Evolutionary conservation across 2,329 filamentous ascomycete genomes (phyloP), one percentile per base, ranked within the genome.

Genomic region (Macrophomina phaseolina): DNA sequence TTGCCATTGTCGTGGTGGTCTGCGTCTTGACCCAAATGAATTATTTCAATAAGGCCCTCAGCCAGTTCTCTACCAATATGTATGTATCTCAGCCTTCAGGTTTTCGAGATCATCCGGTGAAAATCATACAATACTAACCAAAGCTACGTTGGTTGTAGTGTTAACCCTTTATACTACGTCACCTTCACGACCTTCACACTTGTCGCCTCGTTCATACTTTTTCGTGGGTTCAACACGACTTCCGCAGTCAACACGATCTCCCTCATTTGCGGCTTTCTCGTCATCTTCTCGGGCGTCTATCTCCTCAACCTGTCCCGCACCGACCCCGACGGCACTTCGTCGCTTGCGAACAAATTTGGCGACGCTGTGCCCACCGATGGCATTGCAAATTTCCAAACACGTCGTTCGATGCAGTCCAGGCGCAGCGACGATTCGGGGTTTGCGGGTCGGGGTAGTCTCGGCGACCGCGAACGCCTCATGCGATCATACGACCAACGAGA

Each of bases 1-100:
- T 99, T 78, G 90, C 94, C 80, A 97, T 99, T 71, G 88, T 98
- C 70, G 95, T 94, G 0, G 85, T 86, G 3, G 92, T 97, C 70
- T 99, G 95, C 83, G 98, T 99, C 76, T 80, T 99, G 71, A 97
- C 94, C 8, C 95, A 99, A 84, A 98, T 99, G 95, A 99, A 99
- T 81, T 99, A 99, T 81, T 97, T 99, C 81, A 99, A 99, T 85
- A 99, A 99, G 81, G 95, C 95, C 7, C 83, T 99, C 68, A 96
- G 93, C 79, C 93, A 96, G 75, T 99, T 98, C 81, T 94, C 92
- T 36, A 97, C 95, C 38, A 97, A 96, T 73, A 97, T 99, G 94
- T 97, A 86, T 78, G 91, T 56, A 30, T 11, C 16, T 46, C 12
- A n/a, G n/a, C 9, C 11, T 12, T 7, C 8, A 28, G 18, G 18